These are phyloP conservation scores for Neobulgaria alba DNA, from an alignment of 2,329 filamentous ascomycete genomes.

Conservation along the genomic window DNA sequence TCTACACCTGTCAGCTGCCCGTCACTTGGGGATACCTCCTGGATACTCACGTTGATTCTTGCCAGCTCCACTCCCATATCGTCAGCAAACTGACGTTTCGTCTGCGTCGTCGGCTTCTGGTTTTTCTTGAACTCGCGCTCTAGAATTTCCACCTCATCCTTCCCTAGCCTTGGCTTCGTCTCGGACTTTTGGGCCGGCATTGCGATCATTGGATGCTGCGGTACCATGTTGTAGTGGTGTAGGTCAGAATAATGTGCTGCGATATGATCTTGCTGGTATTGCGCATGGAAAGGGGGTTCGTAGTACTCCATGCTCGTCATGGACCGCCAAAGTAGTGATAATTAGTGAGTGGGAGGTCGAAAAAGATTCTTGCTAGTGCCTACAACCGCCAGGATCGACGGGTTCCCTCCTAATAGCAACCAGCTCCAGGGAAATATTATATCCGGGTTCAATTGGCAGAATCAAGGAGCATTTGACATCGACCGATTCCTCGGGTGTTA, in stretches of 20 bases:
- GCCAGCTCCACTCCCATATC: constrained; percentile 54
- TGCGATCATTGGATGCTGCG: constrained; percentile 24
- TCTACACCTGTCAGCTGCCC: constrained; percentile 37
- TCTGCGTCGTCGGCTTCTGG: constrained; percentile 53
- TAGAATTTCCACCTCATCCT: constrained; percentile 50
- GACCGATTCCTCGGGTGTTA: not conserved
- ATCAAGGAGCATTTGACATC: not conserved
- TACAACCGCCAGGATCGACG: not conserved
- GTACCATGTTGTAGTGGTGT: constrained; percentile 14
- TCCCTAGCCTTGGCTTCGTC: constrained; percentile 37
- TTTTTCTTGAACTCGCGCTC: constrained; percentile 56
- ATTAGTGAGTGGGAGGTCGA: not conserved
- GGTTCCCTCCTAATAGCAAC: not conserved
- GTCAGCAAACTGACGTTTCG: constrained; percentile 53
- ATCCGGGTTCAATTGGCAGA: not conserved
- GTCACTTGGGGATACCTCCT: constrained; percentile 42
- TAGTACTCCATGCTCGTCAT: constrained; percentile 24
- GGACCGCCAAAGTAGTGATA: constrained; percentile 1
- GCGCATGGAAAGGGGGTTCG: constrained; percentile 17
- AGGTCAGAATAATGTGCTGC: constrained; percentile 12
- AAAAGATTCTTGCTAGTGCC: not conserved
- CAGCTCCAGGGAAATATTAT: not conserved
- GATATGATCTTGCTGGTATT: constrained; percentile 18
- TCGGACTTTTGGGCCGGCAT: constrained; percentile 23
- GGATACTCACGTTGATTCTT: constrained; percentile 48